These are phyloP conservation scores for Fusarium agapanthi DNA, from an alignment of 2,329 filamentous ascomycete species.

Conservation along the genomic window DNA sequence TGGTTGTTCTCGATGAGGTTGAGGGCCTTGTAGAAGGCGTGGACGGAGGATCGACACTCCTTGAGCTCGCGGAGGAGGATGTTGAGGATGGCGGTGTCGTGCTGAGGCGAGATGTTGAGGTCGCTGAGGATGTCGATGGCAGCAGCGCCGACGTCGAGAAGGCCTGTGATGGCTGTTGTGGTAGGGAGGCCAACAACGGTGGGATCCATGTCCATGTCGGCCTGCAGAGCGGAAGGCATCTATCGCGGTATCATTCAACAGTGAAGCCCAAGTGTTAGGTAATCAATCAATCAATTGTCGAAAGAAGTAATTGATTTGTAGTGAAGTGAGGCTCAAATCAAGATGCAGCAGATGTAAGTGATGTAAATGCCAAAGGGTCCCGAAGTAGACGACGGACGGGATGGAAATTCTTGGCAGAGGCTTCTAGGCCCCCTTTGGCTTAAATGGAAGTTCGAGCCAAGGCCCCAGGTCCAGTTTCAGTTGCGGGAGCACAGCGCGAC, in stretches of 20 bases:
- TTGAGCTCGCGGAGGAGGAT: slow-evolving; percentile 48
- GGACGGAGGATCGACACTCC: slow-evolving; percentile 50
- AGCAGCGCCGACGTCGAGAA: slow-evolving; percentile 48
- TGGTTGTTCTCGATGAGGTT: slow-evolving; percentile 45
- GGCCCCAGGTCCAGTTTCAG: not conserved
- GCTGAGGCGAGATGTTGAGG: slow-evolving; percentile 44
- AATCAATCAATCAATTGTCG: slow-evolving; percentile 6
- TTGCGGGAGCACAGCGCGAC: not conserved
- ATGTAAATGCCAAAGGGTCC: not conserved
- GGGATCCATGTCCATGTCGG: slow-evolving; percentile 36
- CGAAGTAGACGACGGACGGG: not conserved
- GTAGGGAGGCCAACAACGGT: slow-evolving; percentile 44
- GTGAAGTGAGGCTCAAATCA: not conserved
- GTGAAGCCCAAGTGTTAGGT: not conserved
- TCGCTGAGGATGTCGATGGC: slow-evolving; percentile 48
- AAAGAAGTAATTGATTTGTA: not conserved
- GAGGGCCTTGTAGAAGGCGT: slow-evolving; percentile 49
- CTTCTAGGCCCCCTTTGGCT: slow-evolving; percentile 21
- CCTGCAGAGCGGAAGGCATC: slow-evolving; percentile 36
- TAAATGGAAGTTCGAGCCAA: not conserved
- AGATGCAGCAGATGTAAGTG: not conserved
- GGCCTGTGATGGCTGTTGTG: slow-evolving; percentile 50
- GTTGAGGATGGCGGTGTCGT: slow-evolving; percentile 42
- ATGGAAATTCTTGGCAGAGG: slow-evolving; percentile 23
- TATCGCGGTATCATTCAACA: slow-evolving; percentile 25